phyloP scores from a whole-genome alignment of 257 asterid genomes.

The Petunia secreta region DNA sequence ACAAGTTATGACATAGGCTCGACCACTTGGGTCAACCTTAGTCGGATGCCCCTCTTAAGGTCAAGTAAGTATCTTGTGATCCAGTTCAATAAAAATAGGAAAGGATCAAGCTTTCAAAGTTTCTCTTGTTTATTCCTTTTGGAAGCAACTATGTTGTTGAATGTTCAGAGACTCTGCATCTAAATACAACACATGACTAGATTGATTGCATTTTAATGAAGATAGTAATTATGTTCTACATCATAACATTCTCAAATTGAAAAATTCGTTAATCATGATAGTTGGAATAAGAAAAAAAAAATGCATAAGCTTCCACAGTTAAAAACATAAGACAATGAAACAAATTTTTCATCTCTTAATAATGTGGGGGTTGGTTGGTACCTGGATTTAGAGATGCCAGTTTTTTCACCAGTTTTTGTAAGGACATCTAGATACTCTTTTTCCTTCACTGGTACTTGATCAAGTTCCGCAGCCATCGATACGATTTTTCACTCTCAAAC shows the following conservation, averaged over 20 bases:
- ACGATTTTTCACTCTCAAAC: too few relatives aligned
- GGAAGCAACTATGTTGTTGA: too few relatives aligned
- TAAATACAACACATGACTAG: background rate
- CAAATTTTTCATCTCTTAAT: background rate
- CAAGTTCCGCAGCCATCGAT: conserved; percentile 27
- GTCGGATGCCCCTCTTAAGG: too few relatives aligned
- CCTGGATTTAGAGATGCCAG: conserved; percentile 87
- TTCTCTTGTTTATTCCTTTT: too few relatives aligned
- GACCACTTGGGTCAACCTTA: background rate
- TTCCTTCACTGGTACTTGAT: conserved; percentile 24
- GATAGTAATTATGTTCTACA: background rate
- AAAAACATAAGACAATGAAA: too few relatives aligned
- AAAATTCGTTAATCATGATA: background rate
- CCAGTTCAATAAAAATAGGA: too few relatives aligned
- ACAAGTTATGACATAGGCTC: background rate
- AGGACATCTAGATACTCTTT: conserved; percentile 75
- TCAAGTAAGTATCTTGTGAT: too few relatives aligned
- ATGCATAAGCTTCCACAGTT: too few relatives aligned
- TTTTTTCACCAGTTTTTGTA: conserved; percentile 65
- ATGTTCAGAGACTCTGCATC: too few relatives aligned
- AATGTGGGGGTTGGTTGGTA: conserved; percentile 11
- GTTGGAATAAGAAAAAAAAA: background rate
- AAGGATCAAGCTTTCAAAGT: too few relatives aligned
- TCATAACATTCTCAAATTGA: background rate
- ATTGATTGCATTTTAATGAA: background rate